Evolutionary conservation across 2,329 filamentous ascomycete genomes (phyloP).

Genomic region (Sporothrix protearum): DNA sequence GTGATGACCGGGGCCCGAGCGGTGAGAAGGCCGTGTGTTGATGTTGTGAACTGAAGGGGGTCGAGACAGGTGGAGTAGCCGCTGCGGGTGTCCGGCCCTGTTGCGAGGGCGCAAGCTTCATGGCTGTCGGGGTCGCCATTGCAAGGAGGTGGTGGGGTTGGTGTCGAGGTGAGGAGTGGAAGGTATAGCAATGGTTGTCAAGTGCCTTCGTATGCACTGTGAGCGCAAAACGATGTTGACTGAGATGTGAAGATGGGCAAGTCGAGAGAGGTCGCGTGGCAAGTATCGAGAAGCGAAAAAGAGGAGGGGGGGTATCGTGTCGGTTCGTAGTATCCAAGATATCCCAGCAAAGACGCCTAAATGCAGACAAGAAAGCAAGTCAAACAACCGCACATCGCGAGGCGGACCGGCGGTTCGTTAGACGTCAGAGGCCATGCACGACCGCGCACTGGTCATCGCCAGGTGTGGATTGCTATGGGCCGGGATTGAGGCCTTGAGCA

Average conservation of each 20-base stretch:
- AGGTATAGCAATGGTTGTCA: neutral
- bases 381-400: neutral
- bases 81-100: conserved; percentile 51
- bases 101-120: conserved; percentile 49
- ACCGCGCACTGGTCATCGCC: conserved; percentile 1
- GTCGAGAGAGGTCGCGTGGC: neutral
- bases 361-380: neutral
- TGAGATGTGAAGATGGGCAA: neutral
- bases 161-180: neutral
- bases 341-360: conserved; percentile 2
- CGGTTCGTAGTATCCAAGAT: conserved; percentile 7
- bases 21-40: conserved; percentile 58
- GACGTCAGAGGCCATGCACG: neutral
- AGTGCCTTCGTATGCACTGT: neutral
- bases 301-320: neutral
- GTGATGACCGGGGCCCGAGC: conserved; percentile 55
- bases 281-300: neutral
- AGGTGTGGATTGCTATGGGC: neutral
- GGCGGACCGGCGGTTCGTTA: neutral
- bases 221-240: neutral
- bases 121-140: conserved; percentile 53
- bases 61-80: conserved; percentile 63
- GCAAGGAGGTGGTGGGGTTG: neutral
- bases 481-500: neutral
- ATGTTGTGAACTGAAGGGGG: conserved; percentile 57